phyloP scores from a whole-genome alignment of 1,139 yeast species.

The Geotrichum histeridarum region DNA sequence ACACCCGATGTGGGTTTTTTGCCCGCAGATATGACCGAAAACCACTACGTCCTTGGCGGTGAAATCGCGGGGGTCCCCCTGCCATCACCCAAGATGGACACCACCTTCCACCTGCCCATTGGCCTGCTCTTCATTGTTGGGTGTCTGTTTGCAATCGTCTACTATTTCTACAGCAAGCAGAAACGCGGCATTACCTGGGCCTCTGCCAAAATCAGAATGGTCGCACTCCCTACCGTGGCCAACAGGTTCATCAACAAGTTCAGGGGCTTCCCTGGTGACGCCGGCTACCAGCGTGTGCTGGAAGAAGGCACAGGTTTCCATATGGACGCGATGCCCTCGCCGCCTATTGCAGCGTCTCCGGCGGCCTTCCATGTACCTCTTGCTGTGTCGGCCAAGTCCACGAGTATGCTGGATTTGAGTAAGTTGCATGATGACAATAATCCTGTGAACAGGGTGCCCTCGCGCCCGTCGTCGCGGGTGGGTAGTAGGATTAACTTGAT shows the following conservation, averaged over 20 bases:
- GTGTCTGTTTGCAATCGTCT: background rate
- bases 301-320: constrained; percentile 18
- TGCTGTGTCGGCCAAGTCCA: constrained; percentile 26
- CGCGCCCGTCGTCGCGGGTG: constrained; percentile 24
- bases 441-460: constrained; percentile 3
- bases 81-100: background rate
- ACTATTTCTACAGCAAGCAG: constrained; percentile 4
- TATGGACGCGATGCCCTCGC: constrained; percentile 14
- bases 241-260: background rate
- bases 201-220: constrained; percentile 4
- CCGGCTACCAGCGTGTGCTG: constrained; percentile 14
- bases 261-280: constrained; percentile 2
- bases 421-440: constrained; percentile 9
- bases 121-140: background rate
- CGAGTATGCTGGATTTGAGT: constrained; percentile 31
- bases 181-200: constrained; percentile 10
- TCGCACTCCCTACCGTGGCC: constrained; percentile 2
- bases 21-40: constrained; percentile 18
- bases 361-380: constrained; percentile 15
- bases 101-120: background rate
- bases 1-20: constrained; percentile 21
- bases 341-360: constrained; percentile 20
- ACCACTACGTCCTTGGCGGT: constrained; percentile 20
- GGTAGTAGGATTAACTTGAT: constrained; percentile 22
- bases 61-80: constrained; percentile 12